phyloP scores from a whole-genome alignment of 192 early-diverging fungal genomes.

The Chytriomyces sp. region DNA sequence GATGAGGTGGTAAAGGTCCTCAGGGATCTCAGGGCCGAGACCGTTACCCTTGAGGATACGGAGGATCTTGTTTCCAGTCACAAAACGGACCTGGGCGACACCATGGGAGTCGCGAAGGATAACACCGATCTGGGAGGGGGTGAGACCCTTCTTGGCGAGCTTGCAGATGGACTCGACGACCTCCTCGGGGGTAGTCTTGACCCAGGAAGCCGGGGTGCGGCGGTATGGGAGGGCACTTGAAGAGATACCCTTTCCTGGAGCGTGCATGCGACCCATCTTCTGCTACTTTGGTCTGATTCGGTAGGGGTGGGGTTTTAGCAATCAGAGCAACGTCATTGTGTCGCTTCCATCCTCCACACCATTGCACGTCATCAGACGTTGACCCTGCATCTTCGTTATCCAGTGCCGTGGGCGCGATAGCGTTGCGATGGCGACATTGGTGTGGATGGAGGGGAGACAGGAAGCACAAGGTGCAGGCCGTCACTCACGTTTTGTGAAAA shows the following conservation, averaged over 20 bases:
- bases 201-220: constrained; percentile 95
- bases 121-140: constrained; percentile 98
- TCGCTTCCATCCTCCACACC: too few species aligned
- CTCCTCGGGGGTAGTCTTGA: constrained; percentile 96
- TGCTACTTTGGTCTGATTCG: too few species aligned
- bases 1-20: constrained; percentile 99
- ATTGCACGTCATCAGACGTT: too few species aligned
- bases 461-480: too few species aligned
- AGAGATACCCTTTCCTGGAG: constrained; percentile 96
- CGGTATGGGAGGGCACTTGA: constrained; percentile 92
- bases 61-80: constrained; percentile 99
- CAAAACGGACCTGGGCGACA: constrained; percentile 92
- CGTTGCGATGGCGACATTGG: too few species aligned
- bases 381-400: too few species aligned
- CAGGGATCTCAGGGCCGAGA: constrained; percentile 92
- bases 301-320: too few species aligned
- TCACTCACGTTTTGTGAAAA: too few species aligned
- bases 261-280: constrained; percentile 74
- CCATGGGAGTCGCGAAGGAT: constrained; percentile 96
- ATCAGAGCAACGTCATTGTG: too few species aligned
- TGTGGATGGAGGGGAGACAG: too few species aligned
- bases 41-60: constrained; percentile 98
- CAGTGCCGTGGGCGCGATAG: too few species aligned
- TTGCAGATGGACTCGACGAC: constrained; percentile 98
- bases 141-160: constrained; percentile 98